Base-by-base conservation (phyloP, 305 asterid species). In the Fraxinus sp. region DNA sequence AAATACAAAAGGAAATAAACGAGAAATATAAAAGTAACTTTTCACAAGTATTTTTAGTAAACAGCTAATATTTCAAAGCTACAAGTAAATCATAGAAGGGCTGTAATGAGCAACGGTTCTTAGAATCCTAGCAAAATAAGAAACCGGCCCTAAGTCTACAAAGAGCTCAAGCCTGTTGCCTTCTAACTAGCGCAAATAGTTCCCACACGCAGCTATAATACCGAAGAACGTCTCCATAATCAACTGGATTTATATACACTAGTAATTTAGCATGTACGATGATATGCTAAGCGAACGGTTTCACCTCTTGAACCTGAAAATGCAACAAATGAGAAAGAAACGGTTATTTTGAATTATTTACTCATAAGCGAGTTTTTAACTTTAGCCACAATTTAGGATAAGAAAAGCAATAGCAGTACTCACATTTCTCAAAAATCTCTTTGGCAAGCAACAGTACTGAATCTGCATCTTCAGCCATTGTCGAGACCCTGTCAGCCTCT, bases 391-490 rank as follows among this genome's bases (percentile, higher is more conserved):
- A 28, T 0, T 52, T 52, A 52, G 64, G 24, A 41, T 52, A 52
- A 52, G 24, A 52, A 52, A 52, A 52, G 62, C 62, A 55, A 14
- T 24, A 20, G 78, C 43, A 2, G 14, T 30, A 80, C 84, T 84
- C 86, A 90, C 95, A 86, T 86, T 88, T 88, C 32, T 87, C 89
- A 68, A 84, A 73, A 32, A 91, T 85, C 88, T 91, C 91, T 8
- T 79, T 46, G 36, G 86, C 84, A 75, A 83, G 62, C 81, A 78
- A 84, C 62, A 92, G 86, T 86, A 88, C 39, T 57, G 89, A 84
- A 30, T 89, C 92, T 22, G 96, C 84, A 20, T 92, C 95, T 78
- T 90, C 96, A 72, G 90, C 87, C 90, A 92, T 84, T 79, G 71
- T 85, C 30, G 88, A 84, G 83, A 91, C 83, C 85, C 91, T 87